Evolutionary conservation across 2,329 filamentous ascomycete genomes (phyloP).

Genomic region (Neonectria neomacrospora): DNA sequence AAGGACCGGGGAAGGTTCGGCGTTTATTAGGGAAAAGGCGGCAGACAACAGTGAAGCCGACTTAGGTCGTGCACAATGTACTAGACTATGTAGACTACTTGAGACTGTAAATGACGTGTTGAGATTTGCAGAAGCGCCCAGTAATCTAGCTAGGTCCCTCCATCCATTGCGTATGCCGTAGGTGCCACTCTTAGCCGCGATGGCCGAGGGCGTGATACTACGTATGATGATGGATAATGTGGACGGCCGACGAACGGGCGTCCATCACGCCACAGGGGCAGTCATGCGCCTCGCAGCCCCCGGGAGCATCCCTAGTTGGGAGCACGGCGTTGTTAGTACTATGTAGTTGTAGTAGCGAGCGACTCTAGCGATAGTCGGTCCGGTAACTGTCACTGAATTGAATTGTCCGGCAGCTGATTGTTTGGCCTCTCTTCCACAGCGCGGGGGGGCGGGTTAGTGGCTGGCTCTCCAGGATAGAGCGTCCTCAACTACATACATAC

Average conservation of each 20-base stretch:
- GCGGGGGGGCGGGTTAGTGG: not conserved
- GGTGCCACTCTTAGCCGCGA: constrained; percentile 1
- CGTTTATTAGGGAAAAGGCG: constrained; percentile 33
- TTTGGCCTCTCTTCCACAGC: not conserved
- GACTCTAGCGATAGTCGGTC: not conserved
- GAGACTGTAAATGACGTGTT: constrained; percentile 15
- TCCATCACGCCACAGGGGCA: constrained; percentile 13
- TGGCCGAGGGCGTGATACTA: constrained; percentile 1
- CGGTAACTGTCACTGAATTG: not conserved
- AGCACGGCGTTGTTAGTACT: not conserved
- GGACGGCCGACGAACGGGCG: constrained; percentile 13
- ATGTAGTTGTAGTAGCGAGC: not conserved
- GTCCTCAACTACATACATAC: not conserved
- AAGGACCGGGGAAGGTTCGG: constrained; percentile 39
- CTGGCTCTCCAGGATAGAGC: constrained; percentile 5
- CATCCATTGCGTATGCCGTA: not conserved
- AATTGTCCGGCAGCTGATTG: not conserved
- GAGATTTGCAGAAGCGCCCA: not conserved
- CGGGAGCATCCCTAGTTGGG: not conserved
- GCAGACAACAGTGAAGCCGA: constrained; percentile 18
- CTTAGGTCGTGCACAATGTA: constrained; percentile 27
- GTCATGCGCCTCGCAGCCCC: not conserved
- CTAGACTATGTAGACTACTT: constrained; percentile 20
- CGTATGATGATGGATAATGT: constrained; percentile 6
- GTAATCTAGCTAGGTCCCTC: not conserved